These are phyloP conservation scores for Lactarius sp. DNA, from an alignment of 768 basidiomycete species.

Conservation along the genomic window DNA sequence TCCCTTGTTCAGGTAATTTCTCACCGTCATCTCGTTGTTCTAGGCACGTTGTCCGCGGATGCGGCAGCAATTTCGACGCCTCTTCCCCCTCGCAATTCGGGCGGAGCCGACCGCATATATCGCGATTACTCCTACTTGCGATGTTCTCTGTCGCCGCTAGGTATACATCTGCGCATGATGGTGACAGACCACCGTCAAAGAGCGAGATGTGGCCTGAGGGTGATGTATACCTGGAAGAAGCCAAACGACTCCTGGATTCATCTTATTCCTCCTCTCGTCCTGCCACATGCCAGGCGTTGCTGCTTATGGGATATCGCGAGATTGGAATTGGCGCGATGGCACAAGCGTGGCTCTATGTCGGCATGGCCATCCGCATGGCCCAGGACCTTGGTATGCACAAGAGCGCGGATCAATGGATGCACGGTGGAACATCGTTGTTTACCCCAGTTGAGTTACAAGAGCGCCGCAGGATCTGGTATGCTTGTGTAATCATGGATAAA, in stretches of 20 bases:
- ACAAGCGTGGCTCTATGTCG: slow-evolving; percentile 79
- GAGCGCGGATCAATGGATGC: slow-evolving; percentile 72
- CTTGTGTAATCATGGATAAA: slow-evolving; percentile 72
- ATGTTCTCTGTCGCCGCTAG: slow-evolving; percentile 84
- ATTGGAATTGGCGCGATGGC: slow-evolving; percentile 88
- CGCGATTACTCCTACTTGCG: slow-evolving; percentile 67
- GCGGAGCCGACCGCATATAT: slow-evolving; percentile 43
- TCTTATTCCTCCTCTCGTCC: slow-evolving; percentile 68
- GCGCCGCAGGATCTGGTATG: slow-evolving; percentile 71
- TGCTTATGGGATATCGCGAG: slow-evolving; percentile 80
- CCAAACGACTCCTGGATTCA: slow-evolving; percentile 60
- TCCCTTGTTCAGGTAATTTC: neutral
- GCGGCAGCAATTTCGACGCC: slow-evolving; percentile 28
- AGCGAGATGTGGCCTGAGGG: slow-evolving; percentile 79
- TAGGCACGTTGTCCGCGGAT: slow-evolving; percentile 28
- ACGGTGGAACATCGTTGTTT: slow-evolving; percentile 52
- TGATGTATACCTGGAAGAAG: slow-evolving; percentile 62
- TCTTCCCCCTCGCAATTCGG: slow-evolving; percentile 36
- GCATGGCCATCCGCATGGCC: slow-evolving; percentile 91
- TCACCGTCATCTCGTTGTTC: neutral
- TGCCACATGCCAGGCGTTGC: slow-evolving; percentile 71
- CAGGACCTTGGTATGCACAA: slow-evolving; percentile 85
- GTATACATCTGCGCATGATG: slow-evolving; percentile 40
- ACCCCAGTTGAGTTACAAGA: slow-evolving; percentile 58
- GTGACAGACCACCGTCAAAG: slow-evolving; percentile 38